Conservation (phyloP, 2,329 filamentous ascomycete genomes). For the Stachybotrys echinatus region DNA sequence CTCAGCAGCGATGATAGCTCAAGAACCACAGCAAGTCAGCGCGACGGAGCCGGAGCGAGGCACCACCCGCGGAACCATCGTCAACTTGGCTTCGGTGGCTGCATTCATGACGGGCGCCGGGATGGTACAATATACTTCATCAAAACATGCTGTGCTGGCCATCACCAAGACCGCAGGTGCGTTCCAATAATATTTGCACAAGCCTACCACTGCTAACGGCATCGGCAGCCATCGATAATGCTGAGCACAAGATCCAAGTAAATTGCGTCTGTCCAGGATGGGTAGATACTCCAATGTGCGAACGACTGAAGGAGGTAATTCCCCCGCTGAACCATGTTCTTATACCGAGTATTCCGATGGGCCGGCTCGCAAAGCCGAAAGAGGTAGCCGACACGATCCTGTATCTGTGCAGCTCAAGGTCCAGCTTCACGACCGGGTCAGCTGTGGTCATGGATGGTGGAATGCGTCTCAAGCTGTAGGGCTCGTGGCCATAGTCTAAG, state of each 20-base stretch:
- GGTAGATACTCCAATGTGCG: conserved; percentile 8
- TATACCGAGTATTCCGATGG: conserved; percentile 5
- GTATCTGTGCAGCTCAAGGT: conserved; percentile 43
- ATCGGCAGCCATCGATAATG: conserved; percentile 7
- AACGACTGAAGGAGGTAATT: conserved; percentile 3
- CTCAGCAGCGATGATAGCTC: neutral
- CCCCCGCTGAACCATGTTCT: conserved; percentile 1
- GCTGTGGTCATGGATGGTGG: conserved; percentile 6
- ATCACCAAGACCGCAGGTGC: neutral
- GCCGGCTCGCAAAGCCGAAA: conserved; percentile 57
- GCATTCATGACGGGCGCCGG: neutral
- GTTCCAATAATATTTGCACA: neutral
- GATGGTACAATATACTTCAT: neutral
- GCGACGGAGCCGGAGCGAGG: neutral
- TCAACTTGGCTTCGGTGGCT: neutral
- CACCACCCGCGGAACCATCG: neutral
- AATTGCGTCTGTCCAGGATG: conserved; percentile 15
- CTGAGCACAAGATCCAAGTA: conserved; percentile 6
- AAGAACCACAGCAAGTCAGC: neutral
- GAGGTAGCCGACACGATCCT: conserved; percentile 69
- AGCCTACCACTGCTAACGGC: neutral
- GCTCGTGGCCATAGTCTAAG: no score
- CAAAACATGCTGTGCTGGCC: neutral
- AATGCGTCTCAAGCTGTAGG: no score
- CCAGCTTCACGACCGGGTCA: conserved; percentile 6